Evolutionary conservation across 108 stramenopile species (phyloP).

Genomic region (Parietichytrium sp.): DNA sequence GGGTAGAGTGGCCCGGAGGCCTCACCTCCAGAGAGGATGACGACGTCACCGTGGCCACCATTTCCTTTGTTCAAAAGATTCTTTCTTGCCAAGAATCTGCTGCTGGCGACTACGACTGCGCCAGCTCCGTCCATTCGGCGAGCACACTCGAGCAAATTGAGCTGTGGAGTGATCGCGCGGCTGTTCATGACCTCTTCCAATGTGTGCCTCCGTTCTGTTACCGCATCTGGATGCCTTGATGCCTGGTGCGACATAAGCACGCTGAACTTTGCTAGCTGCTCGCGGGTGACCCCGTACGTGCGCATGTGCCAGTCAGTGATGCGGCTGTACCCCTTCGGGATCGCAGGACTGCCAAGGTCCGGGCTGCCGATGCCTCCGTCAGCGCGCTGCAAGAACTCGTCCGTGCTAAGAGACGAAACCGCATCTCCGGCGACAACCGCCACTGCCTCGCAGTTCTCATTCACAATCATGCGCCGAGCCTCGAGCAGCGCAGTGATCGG

Average conservation of each 20-base stretch:
- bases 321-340: slow-evolving; percentile 56
- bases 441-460: slow-evolving; percentile 49
- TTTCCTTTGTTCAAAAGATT: slow-evolving; percentile 36
- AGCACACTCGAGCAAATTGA: slow-evolving; percentile 55
- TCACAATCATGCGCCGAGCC: slow-evolving; percentile 50
- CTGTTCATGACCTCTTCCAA: slow-evolving; percentile 44
- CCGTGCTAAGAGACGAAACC: slow-evolving; percentile 48
- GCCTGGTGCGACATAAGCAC: slow-evolving; percentile 53
- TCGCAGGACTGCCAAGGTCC: slow-evolving; percentile 32
- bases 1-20: slow-evolving; percentile 56
- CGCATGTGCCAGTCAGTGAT: slow-evolving; percentile 51
- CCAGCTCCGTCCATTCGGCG: slow-evolving; percentile 56
- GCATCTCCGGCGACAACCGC: slow-evolving; percentile 55
- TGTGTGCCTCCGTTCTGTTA: slow-evolving; percentile 35
- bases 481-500: slow-evolving; percentile 56
- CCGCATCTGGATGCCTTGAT: slow-evolving; percentile 46
- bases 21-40: slow-evolving; percentile 52
- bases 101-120: slow-evolving; percentile 51
- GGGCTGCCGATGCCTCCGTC: slow-evolving; percentile 43
- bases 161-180: slow-evolving; percentile 42
- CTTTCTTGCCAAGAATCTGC: slow-evolving; percentile 40
- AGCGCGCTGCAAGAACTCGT: slow-evolving; percentile 46
- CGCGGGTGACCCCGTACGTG: slow-evolving; percentile 49
- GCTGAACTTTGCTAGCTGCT: slow-evolving; percentile 53
- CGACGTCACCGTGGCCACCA: background rate